Base-by-base conservation (phyloP, 2,329 filamentous ascomycete genomes). In the Diplodia mutila region DNA sequence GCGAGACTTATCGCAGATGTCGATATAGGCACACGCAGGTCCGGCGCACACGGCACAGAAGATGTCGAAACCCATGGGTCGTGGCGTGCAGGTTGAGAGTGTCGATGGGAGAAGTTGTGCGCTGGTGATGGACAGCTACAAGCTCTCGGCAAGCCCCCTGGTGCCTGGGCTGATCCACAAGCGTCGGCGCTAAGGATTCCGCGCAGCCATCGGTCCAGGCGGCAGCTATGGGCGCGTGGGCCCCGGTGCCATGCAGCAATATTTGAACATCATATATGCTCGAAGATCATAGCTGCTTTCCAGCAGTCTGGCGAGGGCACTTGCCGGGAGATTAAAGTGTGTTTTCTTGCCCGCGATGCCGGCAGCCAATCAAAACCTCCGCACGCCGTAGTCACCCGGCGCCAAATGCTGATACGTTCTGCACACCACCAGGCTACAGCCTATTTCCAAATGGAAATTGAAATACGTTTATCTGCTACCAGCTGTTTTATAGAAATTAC, bases 1-100 rank as follows among this genome's bases (percentile, higher is more conserved):
- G 21, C 61, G 61, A 18, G 61, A 64, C 3, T 23, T 16, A 7
- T 52, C 12, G 16, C 8, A 8, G 27, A 52, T 52, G 6, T 2
- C 5, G 16, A 27, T 29, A 14, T 23, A 34, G 18, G 25, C 12
- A 27, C 23, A 25, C 4, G 34, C 23, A 11, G 61, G 61, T 7
- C 61, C 61, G n/a, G 29, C 61, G 6, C 61, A 64, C 1, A 64
- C 48, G 46, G 48, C 61, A 37, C 61, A 64, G 12, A 51, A 37
- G 32, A 52, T 16, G 14, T 52, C 48, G 21, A 39, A 64, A 7
- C 42, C 21, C 61, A 64, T 59, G 4, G 52, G 2, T 61, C 1
- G 8, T 12, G 25, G 16, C 16, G 1, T 11, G 6, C 9, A 11
- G 55, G 6, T 6, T 16, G 39, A 29, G n/a, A 27, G 23, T 25